Evolutionary conservation across 495 filamentous ascomycete genomes (phyloP).

Genomic region (Trichoderma reesei): DNA sequence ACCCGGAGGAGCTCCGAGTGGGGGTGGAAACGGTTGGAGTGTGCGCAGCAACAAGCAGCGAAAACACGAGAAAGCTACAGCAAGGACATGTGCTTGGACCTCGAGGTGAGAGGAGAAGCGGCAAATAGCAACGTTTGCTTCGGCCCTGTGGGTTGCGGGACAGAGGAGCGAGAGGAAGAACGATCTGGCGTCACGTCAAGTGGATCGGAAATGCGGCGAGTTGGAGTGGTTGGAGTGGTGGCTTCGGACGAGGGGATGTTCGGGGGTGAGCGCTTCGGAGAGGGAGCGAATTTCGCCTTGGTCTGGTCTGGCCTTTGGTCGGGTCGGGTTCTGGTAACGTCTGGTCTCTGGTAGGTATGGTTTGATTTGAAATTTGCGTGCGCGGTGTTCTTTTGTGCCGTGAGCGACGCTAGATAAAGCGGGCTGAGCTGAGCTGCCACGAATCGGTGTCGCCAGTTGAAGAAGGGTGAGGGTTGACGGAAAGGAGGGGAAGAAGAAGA

Average conservation of each 20-base stretch:
- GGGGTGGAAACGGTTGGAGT: neutral
- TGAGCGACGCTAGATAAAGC: too few species aligned
- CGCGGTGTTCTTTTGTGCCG: too few species aligned
- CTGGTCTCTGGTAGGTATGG: too few species aligned
- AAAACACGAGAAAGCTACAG: neutral
- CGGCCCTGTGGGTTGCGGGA: neutral
- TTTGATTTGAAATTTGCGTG: neutral
- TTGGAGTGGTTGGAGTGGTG: slow-evolving; percentile 7
- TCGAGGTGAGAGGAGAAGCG: neutral
- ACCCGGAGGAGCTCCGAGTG: neutral
- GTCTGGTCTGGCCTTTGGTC: neutral
- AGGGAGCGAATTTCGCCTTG: neutral
- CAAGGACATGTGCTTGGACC: neutral
- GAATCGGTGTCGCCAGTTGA: too few species aligned
- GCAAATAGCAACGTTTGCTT: slow-evolving; percentile 3
- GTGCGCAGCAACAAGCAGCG: neutral
- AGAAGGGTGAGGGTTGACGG: too few species aligned
- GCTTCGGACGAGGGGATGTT: slow-evolving; percentile 9
- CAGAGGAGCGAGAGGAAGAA: neutral
- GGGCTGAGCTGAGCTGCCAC: too few species aligned
- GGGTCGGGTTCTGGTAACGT: too few species aligned
- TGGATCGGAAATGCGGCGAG: neutral
- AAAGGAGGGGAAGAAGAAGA: too few species aligned
- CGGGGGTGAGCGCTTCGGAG: neutral
- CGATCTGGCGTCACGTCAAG: slow-evolving; percentile 8